A percentile compares a stretch with the other conserved stretches of the same genome.
phyloP scores from a whole-genome alignment of 371 early-diverging fungal genomes.

The Mortierella sp. region DNA sequence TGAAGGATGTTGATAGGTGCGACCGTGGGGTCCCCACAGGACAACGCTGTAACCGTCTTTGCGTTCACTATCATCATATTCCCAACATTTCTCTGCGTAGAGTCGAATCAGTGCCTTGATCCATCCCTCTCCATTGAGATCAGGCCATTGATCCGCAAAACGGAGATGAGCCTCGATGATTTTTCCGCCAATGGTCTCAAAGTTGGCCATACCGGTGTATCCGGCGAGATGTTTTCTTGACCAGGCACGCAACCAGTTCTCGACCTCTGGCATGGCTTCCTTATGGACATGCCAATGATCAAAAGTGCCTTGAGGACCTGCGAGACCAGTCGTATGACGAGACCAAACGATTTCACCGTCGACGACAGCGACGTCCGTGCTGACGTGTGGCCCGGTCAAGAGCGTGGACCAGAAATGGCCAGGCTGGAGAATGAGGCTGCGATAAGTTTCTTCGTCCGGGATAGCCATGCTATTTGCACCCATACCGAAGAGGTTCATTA shows the following conservation, averaged over 20 bases:
- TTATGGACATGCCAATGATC: slow-evolving; percentile 26
- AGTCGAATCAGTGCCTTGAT: slow-evolving; percentile 22
- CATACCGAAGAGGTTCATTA: slow-evolving; percentile 23
- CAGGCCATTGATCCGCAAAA: slow-evolving; percentile 24
- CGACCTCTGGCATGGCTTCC: slow-evolving; percentile 20
- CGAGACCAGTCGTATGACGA: slow-evolving; percentile 21
- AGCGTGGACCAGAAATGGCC: slow-evolving; percentile 33
- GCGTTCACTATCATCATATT: slow-evolving; percentile 15
- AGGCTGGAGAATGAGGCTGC: slow-evolving; percentile 10
- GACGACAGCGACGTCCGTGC: slow-evolving; percentile 26
- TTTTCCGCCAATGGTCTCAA: slow-evolving; percentile 24
- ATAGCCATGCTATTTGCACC: slow-evolving; percentile 20
- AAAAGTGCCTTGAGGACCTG: slow-evolving; percentile 13
- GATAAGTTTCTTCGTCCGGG: slow-evolving; percentile 21
- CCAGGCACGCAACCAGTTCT: slow-evolving; percentile 13
- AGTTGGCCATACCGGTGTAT: slow-evolving; percentile 28
- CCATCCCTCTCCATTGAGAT: slow-evolving; percentile 25
- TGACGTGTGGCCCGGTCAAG: slow-evolving; percentile 14
- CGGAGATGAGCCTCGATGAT: slow-evolving; percentile 29
- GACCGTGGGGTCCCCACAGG: slow-evolving; percentile 11
- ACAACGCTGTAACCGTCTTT: slow-evolving; percentile 19
- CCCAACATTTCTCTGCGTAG: slow-evolving; percentile 13
- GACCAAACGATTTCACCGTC: slow-evolving; percentile 21
- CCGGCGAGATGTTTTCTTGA: slow-evolving; percentile 13
- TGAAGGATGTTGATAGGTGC: slow-evolving; percentile 10